Conservation (phyloP, 2,329 filamentous ascomycete genomes). For the Calonectria honghensis region DNA sequence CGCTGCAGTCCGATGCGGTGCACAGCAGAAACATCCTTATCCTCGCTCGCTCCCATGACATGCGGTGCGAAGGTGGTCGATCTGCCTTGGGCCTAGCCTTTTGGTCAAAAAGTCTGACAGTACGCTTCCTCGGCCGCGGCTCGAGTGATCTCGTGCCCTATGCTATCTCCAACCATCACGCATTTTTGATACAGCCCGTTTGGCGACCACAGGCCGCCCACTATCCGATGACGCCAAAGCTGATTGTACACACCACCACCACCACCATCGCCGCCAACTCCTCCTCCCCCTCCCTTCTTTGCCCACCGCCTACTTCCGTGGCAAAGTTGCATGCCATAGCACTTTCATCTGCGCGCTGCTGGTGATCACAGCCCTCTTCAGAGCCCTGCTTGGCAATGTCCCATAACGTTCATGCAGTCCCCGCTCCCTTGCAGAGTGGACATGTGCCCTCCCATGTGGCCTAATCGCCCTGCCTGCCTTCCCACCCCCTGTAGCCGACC, state of each 20-base stretch:
- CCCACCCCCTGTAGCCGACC: conserved; percentile 35
- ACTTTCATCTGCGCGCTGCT: conserved; percentile 32
- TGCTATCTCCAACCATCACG: conserved; percentile 12
- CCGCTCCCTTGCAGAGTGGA: conserved; percentile 50
- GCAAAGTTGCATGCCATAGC: conserved; percentile 15
- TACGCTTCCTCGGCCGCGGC: conserved; percentile 26
- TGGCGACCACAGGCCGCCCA: conserved; percentile 9
- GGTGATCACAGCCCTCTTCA: conserved; percentile 45
- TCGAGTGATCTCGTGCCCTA: conserved; percentile 36
- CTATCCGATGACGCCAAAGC: conserved; percentile 24
- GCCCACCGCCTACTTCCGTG: conserved; percentile 14
- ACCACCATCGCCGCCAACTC: background rate
- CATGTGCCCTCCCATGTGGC: conserved; percentile 52
- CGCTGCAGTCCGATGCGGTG: background rate
- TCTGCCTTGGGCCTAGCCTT: conserved; percentile 14
- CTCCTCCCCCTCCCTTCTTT: background rate
- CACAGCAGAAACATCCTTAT: conserved; percentile 10
- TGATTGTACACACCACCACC: conserved; percentile 20
- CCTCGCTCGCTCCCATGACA: conserved; percentile 2
- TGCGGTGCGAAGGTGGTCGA: conserved; percentile 11
- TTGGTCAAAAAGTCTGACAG: conserved; percentile 15
- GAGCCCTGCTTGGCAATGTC: conserved; percentile 36
- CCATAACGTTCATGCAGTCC: conserved; percentile 52
- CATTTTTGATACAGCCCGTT: conserved; percentile 3
- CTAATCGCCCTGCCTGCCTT: conserved; percentile 38